These are phyloP conservation scores for Epichloe festucae DNA, from an alignment of 2,329 filamentous ascomycete species.

Conservation along the genomic window DNA sequence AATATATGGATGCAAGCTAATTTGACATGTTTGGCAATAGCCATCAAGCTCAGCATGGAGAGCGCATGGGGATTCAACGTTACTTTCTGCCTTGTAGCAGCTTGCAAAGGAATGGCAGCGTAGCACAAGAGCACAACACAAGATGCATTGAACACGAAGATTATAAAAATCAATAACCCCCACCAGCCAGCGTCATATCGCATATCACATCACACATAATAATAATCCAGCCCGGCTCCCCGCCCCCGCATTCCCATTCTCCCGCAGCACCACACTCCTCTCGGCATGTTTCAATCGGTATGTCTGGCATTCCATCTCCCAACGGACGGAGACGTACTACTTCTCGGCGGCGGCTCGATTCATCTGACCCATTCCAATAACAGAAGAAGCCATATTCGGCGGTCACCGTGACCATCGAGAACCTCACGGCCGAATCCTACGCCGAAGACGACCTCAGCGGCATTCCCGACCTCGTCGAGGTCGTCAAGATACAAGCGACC, in stretches of 20 bases:
- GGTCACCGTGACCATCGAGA: conserved; percentile 84
- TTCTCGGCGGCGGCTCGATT: no score
- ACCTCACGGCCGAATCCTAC: conserved; percentile 76
- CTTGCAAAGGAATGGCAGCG: not conserved
- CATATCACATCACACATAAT: not conserved
- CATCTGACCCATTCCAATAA: no score
- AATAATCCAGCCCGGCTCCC: not conserved
- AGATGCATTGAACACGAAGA: not conserved
- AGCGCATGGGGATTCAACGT: no score
- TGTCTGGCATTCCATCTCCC: conserved; percentile 1
- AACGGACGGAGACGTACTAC: not conserved
- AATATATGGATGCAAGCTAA: no score
- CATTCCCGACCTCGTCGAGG: conserved; percentile 87
- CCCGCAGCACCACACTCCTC: not conserved
- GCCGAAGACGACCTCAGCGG: conserved; percentile 86
- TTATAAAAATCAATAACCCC: not conserved
- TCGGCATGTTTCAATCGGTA: conserved; percentile 19
- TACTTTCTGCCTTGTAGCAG: no score
- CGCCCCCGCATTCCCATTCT: not conserved
- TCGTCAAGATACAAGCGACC: conserved; percentile 75
- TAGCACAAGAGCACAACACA: not conserved
- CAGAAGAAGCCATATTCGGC: conserved; percentile 74
- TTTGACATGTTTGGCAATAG: no score
- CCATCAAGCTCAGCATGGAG: no score
- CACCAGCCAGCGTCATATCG: not conserved